phyloP scores from a whole-genome alignment of 2,329 filamentous ascomycete species.

The Arthrobotrys pseudoclavata region DNA sequence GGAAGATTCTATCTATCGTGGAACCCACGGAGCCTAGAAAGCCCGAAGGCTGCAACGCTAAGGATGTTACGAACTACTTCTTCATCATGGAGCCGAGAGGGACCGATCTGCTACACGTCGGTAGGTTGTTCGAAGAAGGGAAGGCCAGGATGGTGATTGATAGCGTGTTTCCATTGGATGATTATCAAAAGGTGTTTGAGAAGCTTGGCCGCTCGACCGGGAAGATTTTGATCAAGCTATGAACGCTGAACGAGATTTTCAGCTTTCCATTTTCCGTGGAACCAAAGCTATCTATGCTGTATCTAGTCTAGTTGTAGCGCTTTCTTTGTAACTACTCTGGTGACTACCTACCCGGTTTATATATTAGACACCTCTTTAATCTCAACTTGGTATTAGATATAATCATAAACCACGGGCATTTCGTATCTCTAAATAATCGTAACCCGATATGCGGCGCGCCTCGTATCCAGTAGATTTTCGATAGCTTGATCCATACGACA shows the following conservation, averaged over 20 bases:
- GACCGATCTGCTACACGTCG: constrained; percentile 65
- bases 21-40: constrained; percentile 64
- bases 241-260: not conserved
- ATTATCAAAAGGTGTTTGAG: constrained; percentile 67
- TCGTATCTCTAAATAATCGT: too few species aligned
- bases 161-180: constrained; percentile 66
- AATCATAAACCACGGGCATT: too few species aligned
- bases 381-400: too few species aligned
- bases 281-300: not conserved
- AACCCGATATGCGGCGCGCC: too few species aligned
- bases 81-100: constrained; percentile 67
- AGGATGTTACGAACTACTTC: constrained; percentile 64
- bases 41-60: constrained; percentile 64
- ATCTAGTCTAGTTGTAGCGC: not conserved
- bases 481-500: too few species aligned
- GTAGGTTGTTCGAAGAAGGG: constrained; percentile 65
- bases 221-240: constrained; percentile 67
- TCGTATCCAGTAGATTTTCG: too few species aligned
- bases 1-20: constrained; percentile 65
- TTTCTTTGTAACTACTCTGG: not conserved
- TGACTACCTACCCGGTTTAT: too few species aligned
- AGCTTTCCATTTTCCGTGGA: not conserved
- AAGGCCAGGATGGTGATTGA: constrained; percentile 66
- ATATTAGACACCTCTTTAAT: too few species aligned
- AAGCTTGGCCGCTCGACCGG: constrained; percentile 66